Conservation (phyloP, 2,329 filamentous ascomycete genomes). For the Ceratocystis eucalypticola region DNA sequence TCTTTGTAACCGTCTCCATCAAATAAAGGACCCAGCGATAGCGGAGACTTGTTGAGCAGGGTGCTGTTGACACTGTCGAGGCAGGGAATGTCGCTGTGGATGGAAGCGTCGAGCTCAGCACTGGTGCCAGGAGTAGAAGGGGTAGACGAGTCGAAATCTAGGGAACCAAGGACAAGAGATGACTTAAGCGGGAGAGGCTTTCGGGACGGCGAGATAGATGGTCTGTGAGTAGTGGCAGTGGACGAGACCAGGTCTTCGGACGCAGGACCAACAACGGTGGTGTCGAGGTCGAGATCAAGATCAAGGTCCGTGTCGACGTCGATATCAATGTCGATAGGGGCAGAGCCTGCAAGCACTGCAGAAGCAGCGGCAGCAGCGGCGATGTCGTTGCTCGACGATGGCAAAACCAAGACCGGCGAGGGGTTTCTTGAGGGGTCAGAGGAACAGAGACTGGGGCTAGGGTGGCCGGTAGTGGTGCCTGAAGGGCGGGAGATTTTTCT, state of each 20-base stretch:
- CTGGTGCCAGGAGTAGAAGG: constrained; percentile 44
- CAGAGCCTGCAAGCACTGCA: constrained; percentile 11
- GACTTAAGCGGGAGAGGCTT: constrained; percentile 30
- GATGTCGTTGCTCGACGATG: constrained; percentile 29
- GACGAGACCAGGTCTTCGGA: constrained; percentile 20
- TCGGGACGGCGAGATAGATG: constrained; percentile 27
- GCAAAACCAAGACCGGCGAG: constrained; percentile 29
- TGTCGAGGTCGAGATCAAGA: constrained; percentile 28
- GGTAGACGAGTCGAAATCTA: constrained; percentile 41
- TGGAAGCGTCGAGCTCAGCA: constrained; percentile 43
- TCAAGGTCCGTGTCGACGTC: constrained; percentile 22
- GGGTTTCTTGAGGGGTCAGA: constrained; percentile 26
- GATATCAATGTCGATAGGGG: background rate
- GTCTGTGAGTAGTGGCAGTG: constrained; percentile 27
- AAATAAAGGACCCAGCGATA: constrained; percentile 45
- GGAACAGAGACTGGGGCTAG: constrained; percentile 28
- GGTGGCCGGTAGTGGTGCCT: constrained; percentile 14
- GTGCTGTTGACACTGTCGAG: constrained; percentile 5
- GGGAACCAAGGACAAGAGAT: constrained; percentile 27
- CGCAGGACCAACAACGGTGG: constrained; percentile 33
- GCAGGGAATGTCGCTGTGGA: constrained; percentile 35
- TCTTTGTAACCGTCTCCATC: constrained; percentile 41
- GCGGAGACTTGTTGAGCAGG: constrained; percentile 33
- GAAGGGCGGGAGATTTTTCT: constrained; percentile 45
- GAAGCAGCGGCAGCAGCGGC: constrained; percentile 14